Evolutionary conservation across 2,329 filamentous ascomycete species (phyloP).

Genomic region (Fusarium burgessii): DNA sequence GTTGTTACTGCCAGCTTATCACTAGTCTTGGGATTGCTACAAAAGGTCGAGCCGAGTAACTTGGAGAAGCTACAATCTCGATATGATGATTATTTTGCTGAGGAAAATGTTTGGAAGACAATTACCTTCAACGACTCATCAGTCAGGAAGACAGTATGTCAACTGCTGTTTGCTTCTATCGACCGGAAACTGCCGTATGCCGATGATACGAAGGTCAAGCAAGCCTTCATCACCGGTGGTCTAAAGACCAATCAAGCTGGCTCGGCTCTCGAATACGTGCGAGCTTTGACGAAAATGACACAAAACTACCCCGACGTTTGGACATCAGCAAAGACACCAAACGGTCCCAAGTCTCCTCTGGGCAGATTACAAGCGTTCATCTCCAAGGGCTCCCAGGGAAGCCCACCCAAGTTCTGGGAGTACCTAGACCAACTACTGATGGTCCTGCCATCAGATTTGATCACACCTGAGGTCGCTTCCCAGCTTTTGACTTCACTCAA

Average conservation of each 20-base stretch:
- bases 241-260: slow-evolving; percentile 78
- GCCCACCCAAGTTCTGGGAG: slow-evolving; percentile 78
- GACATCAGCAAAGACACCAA: slow-evolving; percentile 64
- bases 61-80: slow-evolving; percentile 69
- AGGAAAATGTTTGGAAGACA: slow-evolving; percentile 74
- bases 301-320: slow-evolving; percentile 75
- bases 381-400: slow-evolving; percentile 86
- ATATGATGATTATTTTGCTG: slow-evolving; percentile 75
- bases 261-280: slow-evolving; percentile 78
- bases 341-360: slow-evolving; percentile 65
- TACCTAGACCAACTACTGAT: slow-evolving; percentile 73
- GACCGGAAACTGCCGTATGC: slow-evolving; percentile 61
- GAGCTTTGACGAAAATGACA: slow-evolving; percentile 75
- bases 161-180: slow-evolving; percentile 63
- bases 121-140: slow-evolving; percentile 71
- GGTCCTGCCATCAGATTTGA: slow-evolving; percentile 63
- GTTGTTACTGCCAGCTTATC: slow-evolving; percentile 71
- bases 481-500: slow-evolving; percentile 76
- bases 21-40: slow-evolving; percentile 65
- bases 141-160: slow-evolving; percentile 64
- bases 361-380: slow-evolving; percentile 77
- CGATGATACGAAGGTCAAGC: slow-evolving; percentile 64
- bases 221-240: slow-evolving; percentile 76
- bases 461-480: slow-evolving; percentile 63
- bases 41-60: slow-evolving; percentile 62